These are phyloP conservation scores for Solanum phureja DNA, from an alignment of 257 asterid genomes.

Conservation along the genomic window DNA sequence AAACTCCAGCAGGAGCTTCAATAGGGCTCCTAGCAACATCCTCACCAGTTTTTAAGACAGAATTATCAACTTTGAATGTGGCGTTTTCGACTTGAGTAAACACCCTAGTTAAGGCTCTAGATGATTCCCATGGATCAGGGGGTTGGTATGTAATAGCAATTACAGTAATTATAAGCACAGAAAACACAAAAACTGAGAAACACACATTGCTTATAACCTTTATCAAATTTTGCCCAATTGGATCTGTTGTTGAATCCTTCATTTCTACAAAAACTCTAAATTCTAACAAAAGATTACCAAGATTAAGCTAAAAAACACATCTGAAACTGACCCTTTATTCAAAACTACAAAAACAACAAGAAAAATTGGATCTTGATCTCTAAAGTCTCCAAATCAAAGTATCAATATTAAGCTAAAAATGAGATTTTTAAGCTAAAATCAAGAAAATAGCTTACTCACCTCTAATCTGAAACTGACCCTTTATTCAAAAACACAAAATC, in stretches of 20 bases:
- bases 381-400: background rate
- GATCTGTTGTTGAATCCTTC: conserved; percentile 68
- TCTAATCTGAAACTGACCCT: conserved; percentile 11
- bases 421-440: conserved; percentile 15
- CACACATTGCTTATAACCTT: conserved; percentile 85
- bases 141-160: conserved; percentile 96
- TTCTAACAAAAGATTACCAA: background rate
- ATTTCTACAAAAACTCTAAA: conserved; percentile 18
- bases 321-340: background rate
- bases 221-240: conserved; percentile 78
- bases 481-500: background rate
- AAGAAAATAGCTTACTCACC: conserved; percentile 17
- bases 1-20: conserved; percentile 22
- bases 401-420: background rate
- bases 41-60: conserved; percentile 92
- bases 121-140: conserved; percentile 99
- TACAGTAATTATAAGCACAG: conserved; percentile 75
- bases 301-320: background rate
- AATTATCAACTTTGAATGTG: conserved; percentile 67
- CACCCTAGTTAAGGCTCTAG: conserved; percentile 78
- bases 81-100: conserved; percentile 80
- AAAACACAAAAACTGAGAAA: conserved; percentile 87
- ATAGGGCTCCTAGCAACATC: conserved; percentile 50
- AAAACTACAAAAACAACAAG: background rate
- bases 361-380: background rate